These are phyloP conservation scores for Taphrina confusa DNA, from an alignment of 1,139 yeast genomes.

Conservation along the genomic window DNA sequence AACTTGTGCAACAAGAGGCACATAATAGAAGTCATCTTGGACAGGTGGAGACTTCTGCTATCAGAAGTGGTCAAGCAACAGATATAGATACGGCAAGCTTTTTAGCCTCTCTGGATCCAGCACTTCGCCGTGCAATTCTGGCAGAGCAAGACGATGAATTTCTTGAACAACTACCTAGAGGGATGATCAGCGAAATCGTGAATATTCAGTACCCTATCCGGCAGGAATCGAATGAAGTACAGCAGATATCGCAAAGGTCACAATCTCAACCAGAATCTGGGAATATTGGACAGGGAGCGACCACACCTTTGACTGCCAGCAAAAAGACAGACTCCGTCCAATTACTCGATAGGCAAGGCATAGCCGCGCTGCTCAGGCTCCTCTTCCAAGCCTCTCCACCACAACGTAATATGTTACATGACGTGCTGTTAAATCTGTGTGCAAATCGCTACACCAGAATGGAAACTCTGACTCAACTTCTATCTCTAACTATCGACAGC, in stretches of 20 bases:
- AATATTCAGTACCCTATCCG: too few relatives aligned
- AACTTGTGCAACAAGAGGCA: conserved; percentile 67
- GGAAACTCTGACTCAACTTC: conserved; percentile 70
- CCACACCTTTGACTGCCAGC: too few relatives aligned
- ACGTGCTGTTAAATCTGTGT: conserved; percentile 67
- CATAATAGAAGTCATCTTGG: neutral
- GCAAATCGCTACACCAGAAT: conserved; percentile 74
- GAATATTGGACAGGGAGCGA: neutral
- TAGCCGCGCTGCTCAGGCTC: conserved; percentile 69
- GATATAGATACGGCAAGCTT: conserved; percentile 44
- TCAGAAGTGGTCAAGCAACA: conserved; percentile 2
- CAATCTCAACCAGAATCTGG: neutral
- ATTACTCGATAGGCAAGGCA: conserved; percentile 72
- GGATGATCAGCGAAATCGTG: conserved; percentile 45
- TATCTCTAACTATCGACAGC: conserved; percentile 76
- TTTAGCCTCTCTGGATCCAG: conserved; percentile 47
- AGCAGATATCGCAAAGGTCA: neutral
- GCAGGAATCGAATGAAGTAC: too few relatives aligned
- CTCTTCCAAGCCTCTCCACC: conserved; percentile 72
- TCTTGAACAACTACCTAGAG: conserved; percentile 45
- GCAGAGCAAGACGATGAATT: conserved; percentile 46
- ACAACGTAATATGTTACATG: conserved; percentile 67
- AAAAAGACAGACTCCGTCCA: conserved; percentile 44
- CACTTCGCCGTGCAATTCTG: conserved; percentile 46
- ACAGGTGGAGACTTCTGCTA: neutral